A percentile compares a stretch with the other conserved stretches of the same genome.
Evolutionary conservation across 495 filamentous ascomycete species (phyloP).

Genomic region (Penicillium verhagenii): DNA sequence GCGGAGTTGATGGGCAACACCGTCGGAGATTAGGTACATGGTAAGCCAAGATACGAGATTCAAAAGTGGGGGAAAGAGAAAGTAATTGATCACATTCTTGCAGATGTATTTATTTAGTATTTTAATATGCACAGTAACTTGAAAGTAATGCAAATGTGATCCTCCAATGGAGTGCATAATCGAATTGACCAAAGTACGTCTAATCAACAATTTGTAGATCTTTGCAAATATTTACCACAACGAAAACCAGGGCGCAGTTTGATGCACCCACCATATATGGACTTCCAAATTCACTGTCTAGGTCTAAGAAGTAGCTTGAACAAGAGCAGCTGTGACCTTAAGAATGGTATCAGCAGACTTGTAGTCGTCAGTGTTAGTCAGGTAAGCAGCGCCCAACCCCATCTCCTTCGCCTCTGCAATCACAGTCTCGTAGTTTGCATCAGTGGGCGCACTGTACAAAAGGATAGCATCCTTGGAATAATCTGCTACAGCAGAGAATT

Average conservation of each 20-base stretch:
- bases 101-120: no score
- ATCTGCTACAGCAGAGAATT: constrained; percentile 1
- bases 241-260: no score
- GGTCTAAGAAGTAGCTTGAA: not conserved
- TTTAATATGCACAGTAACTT: no score
- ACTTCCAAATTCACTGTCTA: no score
- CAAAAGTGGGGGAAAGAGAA: not conserved
- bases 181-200: no score
- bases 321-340: constrained; percentile 17
- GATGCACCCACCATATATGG: no score
- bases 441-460: constrained; percentile 15
- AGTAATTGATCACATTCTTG: no score
- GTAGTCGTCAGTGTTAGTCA: constrained; percentile 19
- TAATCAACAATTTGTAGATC: no score
- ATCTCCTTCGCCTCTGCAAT: constrained; percentile 12
- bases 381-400: constrained; percentile 24
- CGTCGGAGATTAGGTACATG: constrained; percentile 3
- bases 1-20: not conserved
- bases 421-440: constrained; percentile 10
- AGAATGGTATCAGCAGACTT: constrained; percentile 6
- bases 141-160: not conserved
- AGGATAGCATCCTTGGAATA: constrained; percentile 20
- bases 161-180: no score
- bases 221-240: no score
- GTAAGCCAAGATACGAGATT: not conserved